Evolutionary conservation across 805 yeast genomes (phyloP).

Genomic region (Allodekkera sacchari): DNA sequence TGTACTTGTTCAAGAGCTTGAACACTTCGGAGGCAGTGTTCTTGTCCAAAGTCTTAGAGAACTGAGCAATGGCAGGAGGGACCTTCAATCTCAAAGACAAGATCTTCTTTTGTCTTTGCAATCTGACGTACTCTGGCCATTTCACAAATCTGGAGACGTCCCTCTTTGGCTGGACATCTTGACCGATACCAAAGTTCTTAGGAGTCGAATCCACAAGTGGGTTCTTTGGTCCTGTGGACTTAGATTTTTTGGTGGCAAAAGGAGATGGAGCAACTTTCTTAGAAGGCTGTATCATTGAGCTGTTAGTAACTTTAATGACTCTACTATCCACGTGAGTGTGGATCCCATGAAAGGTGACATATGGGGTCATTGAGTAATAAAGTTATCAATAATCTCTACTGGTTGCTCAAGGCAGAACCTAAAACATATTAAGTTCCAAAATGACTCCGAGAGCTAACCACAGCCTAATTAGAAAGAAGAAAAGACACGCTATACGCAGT

Average conservation of each 20-base stretch:
- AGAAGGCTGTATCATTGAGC: slow-evolving; percentile 31
- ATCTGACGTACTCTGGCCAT: slow-evolving; percentile 98
- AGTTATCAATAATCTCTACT: no score
- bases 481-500: no score
- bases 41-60: slow-evolving; percentile 94
- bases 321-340: slow-evolving; percentile 4
- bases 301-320: slow-evolving; percentile 19
- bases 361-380: slow-evolving; percentile 4
- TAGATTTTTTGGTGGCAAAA: slow-evolving; percentile 66
- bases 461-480: no score
- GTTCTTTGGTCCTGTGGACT: slow-evolving; percentile 50
- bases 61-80: slow-evolving; percentile 97
- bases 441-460: no score
- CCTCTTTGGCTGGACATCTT: slow-evolving; percentile 89
- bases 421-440: no score
- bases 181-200: slow-evolving; percentile 95
- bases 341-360: slow-evolving; percentile 2
- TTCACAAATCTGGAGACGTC: slow-evolving; percentile 95
- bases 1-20: slow-evolving; percentile 97
- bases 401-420: no score
- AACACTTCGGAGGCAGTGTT: slow-evolving; percentile 96
- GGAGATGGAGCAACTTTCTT: slow-evolving; percentile 99
- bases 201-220: slow-evolving; percentile 88
- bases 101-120: slow-evolving; percentile 98
- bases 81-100: slow-evolving; percentile 94